Evolutionary conservation across 441 rosid species (phyloP).

Genomic region (Sinapis alba): DNA sequence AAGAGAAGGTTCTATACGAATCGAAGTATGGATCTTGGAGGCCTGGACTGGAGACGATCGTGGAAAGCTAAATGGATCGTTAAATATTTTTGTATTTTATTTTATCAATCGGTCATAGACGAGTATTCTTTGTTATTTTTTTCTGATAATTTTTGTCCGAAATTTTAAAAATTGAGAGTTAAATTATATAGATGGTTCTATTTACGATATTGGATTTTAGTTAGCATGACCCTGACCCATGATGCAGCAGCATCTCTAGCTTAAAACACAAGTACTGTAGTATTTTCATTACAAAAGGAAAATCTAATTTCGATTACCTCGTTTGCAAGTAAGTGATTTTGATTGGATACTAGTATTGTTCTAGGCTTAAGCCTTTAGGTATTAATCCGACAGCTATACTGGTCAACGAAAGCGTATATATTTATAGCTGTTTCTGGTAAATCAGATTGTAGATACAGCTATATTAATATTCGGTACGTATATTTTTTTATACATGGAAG

Average conservation of each 20-base stretch:
- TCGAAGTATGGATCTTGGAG: constrained; percentile 41
- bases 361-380: neutral
- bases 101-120: neutral
- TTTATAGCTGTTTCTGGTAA: constrained; percentile 11
- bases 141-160: constrained; percentile 7
- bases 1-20: constrained; percentile 33
- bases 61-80: constrained; percentile 34
- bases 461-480: neutral
- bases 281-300: neutral
- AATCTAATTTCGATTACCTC: neutral
- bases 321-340: constrained; percentile 1
- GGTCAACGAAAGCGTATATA: constrained; percentile 13
- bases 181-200: constrained; percentile 13
- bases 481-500: neutral
- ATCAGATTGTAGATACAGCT: constrained; percentile 10
- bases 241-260: neutral
- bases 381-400: neutral
- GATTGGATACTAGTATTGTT: neutral
- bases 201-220: neutral
- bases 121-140: neutral
- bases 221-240: neutral
- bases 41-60: constrained; percentile 44
- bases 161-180: constrained; percentile 10
- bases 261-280: neutral
- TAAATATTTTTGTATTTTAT: neutral